phyloP scores from a whole-genome alignment of 2,329 filamentous ascomycete genomes.

The Aspergillus arachidicola region DNA sequence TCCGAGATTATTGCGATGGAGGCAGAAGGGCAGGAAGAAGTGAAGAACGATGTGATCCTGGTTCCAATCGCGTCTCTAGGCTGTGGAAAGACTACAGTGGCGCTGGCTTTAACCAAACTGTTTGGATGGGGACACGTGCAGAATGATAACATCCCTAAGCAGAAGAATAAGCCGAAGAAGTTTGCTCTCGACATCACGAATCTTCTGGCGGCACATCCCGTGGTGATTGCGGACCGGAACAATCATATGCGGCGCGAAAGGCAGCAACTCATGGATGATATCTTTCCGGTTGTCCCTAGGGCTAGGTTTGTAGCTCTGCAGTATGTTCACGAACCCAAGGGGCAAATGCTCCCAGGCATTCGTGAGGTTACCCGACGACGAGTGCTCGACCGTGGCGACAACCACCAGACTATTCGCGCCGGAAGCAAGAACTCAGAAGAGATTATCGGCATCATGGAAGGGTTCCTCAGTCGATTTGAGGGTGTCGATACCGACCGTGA shows the following conservation, averaged over 20 bases:
- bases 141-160: conserved; percentile 91
- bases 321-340: conserved; percentile 74
- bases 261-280: conserved; percentile 80
- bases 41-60: conserved; percentile 73
- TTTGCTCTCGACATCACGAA: conserved; percentile 74
- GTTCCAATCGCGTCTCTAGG: conserved; percentile 91
- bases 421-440: conserved; percentile 70
- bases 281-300: conserved; percentile 62
- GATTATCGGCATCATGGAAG: conserved; percentile 90
- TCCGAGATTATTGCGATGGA: conserved; percentile 81
- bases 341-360: conserved; percentile 67
- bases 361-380: conserved; percentile 74
- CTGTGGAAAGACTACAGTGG: conserved; percentile 94
- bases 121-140: conserved; percentile 93
- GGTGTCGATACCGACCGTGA: conserved; percentile 64
- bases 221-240: conserved; percentile 89
- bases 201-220: conserved; percentile 65
- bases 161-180: conserved; percentile 70
- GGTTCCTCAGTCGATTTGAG: conserved; percentile 86
- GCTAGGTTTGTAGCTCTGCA: conserved; percentile 82
- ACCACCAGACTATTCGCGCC: conserved; percentile 96
- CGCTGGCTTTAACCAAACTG: conserved; percentile 75
- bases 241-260: conserved; percentile 89
- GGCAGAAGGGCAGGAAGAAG: conserved; percentile 54
- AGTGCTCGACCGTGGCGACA: conserved; percentile 84